phyloP scores from a whole-genome alignment of 1,284 basidiomycete species.

The Moesziomyces parantarcticus region DNA sequence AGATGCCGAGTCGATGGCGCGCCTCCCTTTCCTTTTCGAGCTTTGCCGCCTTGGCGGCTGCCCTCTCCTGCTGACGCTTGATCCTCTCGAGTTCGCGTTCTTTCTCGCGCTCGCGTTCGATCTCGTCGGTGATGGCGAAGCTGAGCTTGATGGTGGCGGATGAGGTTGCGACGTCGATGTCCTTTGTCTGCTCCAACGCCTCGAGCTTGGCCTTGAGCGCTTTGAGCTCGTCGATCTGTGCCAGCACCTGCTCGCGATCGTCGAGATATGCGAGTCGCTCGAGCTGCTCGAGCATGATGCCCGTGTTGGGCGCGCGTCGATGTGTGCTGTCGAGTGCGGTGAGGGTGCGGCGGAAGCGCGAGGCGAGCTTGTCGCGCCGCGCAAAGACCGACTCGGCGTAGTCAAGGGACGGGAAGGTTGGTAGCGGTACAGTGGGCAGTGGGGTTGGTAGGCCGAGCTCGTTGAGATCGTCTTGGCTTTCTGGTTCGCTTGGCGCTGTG shows the following conservation, averaged over 20 bases:
- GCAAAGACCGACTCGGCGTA: slow-evolving; percentile 45
- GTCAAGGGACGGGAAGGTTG: slow-evolving; percentile 40
- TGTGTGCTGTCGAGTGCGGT: slow-evolving; percentile 39
- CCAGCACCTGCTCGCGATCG: slow-evolving; percentile 46
- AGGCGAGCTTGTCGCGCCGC: slow-evolving; percentile 30
- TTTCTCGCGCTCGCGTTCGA: slow-evolving; percentile 42
- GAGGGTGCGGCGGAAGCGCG: slow-evolving; percentile 39
- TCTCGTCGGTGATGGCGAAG: slow-evolving; percentile 49
- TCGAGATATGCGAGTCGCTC: slow-evolving; percentile 60
- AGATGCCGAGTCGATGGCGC: slow-evolving; percentile 37
- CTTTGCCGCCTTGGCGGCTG: slow-evolving; percentile 42
- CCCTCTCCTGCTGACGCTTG: slow-evolving; percentile 46
- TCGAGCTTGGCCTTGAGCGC: slow-evolving; percentile 53
- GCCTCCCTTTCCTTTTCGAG: slow-evolving; percentile 44
- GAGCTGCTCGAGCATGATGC: slow-evolving; percentile 49
- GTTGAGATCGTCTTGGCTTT: slow-evolving; percentile 13
- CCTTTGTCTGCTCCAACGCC: slow-evolving; percentile 29
- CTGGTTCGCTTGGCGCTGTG: neutral
- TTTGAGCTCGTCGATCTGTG: slow-evolving; percentile 51
- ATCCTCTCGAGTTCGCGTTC: slow-evolving; percentile 40
- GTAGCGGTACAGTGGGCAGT: slow-evolving; percentile 28
- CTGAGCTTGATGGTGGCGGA: slow-evolving; percentile 36
- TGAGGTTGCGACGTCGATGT: slow-evolving; percentile 14
- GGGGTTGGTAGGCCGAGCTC: slow-evolving; percentile 32
- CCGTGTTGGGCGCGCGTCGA: slow-evolving; percentile 41